phyloP scores from a whole-genome alignment of 2,329 filamentous ascomycete species.

The Xylaria sp. region DNA sequence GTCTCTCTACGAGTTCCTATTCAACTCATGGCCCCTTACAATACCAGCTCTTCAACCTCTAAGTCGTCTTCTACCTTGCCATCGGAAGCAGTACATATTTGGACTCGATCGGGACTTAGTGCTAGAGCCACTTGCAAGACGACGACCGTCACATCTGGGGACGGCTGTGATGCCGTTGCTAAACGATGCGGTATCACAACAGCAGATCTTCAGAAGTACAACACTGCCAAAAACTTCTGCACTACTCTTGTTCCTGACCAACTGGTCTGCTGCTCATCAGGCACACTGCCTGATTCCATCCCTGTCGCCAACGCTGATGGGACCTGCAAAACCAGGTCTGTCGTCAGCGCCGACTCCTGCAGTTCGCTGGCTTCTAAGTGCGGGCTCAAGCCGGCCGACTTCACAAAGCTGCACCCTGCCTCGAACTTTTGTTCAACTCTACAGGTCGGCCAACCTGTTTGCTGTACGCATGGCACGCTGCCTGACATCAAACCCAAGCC shows the following conservation, averaged over 20 bases:
- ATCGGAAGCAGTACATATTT: neutral
- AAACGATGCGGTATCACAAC: constrained; percentile 1
- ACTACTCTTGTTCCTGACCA: constrained; percentile 9
- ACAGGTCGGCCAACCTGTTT: too few relatives aligned
- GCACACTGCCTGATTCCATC: constrained; percentile 8
- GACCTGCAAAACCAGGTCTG: too few relatives aligned
- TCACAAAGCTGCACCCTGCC: too few relatives aligned
- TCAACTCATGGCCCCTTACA: neutral
- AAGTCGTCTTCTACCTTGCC: neutral
- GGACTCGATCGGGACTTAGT: neutral
- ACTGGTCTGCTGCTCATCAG: constrained; percentile 12
- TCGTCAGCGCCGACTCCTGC: too few relatives aligned
- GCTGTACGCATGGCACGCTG: constrained; percentile 47
- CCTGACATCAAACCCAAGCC: constrained; percentile 52
- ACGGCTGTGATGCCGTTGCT: constrained; percentile 18
- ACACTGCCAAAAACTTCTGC: constrained; percentile 8
- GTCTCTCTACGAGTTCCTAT: constrained; percentile 9
- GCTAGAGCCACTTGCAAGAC: constrained; percentile 12
- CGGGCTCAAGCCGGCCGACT: too few relatives aligned
- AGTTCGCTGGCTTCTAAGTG: too few relatives aligned
- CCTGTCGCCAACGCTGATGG: too few relatives aligned
- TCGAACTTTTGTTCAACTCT: too few relatives aligned
- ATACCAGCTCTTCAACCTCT: neutral
- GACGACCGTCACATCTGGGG: constrained; percentile 1
- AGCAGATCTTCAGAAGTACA: neutral